Base-by-base conservation (phyloP, 2,329 filamentous ascomycete species). In the Cladosporium austrohemisphaericum region DNA sequence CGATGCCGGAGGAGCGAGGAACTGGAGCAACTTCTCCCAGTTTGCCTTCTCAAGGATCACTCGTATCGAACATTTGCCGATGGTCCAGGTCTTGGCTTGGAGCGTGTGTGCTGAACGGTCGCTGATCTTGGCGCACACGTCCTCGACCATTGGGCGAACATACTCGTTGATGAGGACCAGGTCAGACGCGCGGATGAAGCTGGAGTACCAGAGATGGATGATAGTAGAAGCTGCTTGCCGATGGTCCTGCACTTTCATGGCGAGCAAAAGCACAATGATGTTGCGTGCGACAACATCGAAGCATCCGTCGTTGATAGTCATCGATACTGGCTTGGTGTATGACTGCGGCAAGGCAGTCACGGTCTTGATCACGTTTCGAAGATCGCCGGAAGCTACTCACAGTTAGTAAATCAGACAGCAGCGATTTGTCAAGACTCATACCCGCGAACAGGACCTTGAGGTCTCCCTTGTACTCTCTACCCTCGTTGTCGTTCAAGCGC, bases 371-470 rank as follows among this genome's bases (percentile, higher is more conserved):
- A 38, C 36, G 11, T 38, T 38, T 1, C 35, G 35, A 14, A 7
- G 20, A n/a, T 38, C 35, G 1, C 35, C 35, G 25, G 35, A 23
- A 2, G 35, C 35, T 38, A 13, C 9, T 13, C 6, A 36, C 9
- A 18, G n/a, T n/a, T n/a, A n/a, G n/a, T n/a, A n/a, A n/a, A n/a
- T n/a, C n/a, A n/a, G n/a, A n/a, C n/a, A n/a, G n/a, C n/a, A n/a
- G n/a, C n/a, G n/a, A n/a, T n/a, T n/a, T n/a, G n/a, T n/a, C n/a
- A n/a, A 35, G 32, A 7, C 29, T 2, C 18, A 4, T 53, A 62
- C 65, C 62, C 3, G 69, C 69, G 31, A 71, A 72, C 2, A 71
- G 58, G 0, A 73, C 44, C 1, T 32, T 44, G 14, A 58, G 19
- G 11, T 56, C 44, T 4, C 38, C 11, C 2, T 29, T 23, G 38